Conservation (phyloP, 345 rosid species). For the Microcos paniculata region DNA sequence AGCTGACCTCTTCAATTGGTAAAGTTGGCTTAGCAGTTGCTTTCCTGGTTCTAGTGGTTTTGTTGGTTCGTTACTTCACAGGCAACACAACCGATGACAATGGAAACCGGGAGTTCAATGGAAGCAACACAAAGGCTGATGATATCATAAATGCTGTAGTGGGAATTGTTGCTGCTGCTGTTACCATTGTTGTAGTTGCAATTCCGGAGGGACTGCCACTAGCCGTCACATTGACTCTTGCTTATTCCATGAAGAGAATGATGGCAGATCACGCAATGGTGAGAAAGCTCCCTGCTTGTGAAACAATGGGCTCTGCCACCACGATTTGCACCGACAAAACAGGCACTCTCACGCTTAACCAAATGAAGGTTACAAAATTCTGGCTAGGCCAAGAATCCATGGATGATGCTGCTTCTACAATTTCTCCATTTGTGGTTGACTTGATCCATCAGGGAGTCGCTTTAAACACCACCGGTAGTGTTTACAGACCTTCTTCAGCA, state of each 20-base stretch:
- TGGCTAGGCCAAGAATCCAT: conserved; percentile 56
- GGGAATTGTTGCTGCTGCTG: conserved; percentile 64
- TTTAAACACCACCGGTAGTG: conserved; percentile 64
- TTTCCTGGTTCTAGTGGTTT: conserved; percentile 56
- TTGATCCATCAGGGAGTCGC: conserved; percentile 57
- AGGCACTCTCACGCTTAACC: conserved; percentile 73
- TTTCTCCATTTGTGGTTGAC: conserved; percentile 37
- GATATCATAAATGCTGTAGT: conserved; percentile 58
- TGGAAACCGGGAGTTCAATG: conserved; percentile 43
- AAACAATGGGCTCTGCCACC: conserved; percentile 89
- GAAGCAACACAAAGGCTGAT: conserved; percentile 44
- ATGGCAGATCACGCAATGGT: conserved; percentile 88
- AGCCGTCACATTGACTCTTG: conserved; percentile 78
- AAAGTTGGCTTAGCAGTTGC: conserved; percentile 67
- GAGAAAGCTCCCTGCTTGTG: conserved; percentile 73
- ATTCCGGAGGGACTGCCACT: conserved; percentile 82
- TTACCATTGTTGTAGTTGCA: conserved; percentile 83
- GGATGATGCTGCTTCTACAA: background rate
- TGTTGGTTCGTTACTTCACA: conserved; percentile 64
- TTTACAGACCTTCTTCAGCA: conserved; percentile 31
- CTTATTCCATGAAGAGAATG: conserved; percentile 83
- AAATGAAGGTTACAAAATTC: conserved; percentile 62
- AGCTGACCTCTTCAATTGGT: conserved; percentile 62
- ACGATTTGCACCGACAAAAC: conserved; percentile 76
- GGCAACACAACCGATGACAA: conserved; percentile 57